These are phyloP conservation scores for Oryza brachyantha DNA, from an alignment of 176 grass and related monocot genomes.

Conservation along the genomic window DNA sequence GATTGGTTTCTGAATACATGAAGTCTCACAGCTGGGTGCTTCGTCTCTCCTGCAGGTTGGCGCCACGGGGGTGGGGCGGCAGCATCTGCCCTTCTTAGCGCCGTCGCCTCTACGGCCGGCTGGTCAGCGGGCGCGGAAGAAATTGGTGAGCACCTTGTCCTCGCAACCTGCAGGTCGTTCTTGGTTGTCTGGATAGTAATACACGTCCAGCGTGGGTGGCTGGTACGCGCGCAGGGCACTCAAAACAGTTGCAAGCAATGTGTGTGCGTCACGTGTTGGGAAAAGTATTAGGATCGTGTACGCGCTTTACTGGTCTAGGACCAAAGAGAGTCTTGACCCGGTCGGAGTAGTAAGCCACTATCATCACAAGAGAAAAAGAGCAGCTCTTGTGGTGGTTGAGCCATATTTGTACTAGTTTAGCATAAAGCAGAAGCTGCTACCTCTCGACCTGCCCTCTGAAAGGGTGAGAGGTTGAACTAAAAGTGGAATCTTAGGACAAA, in stretches of 20 bases:
- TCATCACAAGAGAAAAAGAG: constrained; percentile 13
- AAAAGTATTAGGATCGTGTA: constrained; percentile 17
- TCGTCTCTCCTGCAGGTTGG: constrained; percentile 35
- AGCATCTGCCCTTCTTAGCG: constrained; percentile 20
- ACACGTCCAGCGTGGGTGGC: neutral
- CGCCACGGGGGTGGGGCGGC: constrained; percentile 6
- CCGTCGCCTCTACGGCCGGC: constrained; percentile 5
- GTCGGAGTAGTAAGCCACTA: neutral
- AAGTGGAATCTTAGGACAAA: constrained; percentile 36
- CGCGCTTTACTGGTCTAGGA: constrained; percentile 22
- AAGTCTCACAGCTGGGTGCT: neutral
- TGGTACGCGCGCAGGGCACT: neutral
- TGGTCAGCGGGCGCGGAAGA: constrained; percentile 45
- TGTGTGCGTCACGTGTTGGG: neutral
- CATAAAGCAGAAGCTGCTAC: constrained; percentile 33
- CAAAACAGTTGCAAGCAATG: neutral
- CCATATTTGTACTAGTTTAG: constrained; percentile 35
- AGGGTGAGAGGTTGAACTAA: constrained; percentile 18
- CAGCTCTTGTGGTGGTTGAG: constrained; percentile 32
- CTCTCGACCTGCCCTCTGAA: constrained; percentile 32
- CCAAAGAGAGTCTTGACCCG: constrained; percentile 2
- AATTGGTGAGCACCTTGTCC: constrained; percentile 41
- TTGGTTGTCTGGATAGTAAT: neutral
- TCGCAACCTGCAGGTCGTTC: neutral
- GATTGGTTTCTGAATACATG: neutral